Conservation (phyloP, 2,329 filamentous ascomycete genomes). For the Fusarium sacchari region DNA sequence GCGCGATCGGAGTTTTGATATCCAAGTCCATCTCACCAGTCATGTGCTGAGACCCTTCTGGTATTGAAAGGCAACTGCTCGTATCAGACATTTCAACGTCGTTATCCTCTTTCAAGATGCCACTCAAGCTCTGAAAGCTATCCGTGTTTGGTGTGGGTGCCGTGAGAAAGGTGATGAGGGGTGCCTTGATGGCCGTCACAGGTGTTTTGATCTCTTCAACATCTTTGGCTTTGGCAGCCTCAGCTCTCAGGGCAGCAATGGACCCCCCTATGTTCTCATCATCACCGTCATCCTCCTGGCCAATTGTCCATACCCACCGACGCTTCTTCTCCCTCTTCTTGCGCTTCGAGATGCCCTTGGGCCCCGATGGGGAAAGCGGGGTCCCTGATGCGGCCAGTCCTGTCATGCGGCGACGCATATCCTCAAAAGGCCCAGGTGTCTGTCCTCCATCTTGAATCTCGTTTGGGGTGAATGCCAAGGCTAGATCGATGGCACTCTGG, state of each 20-base stretch:
- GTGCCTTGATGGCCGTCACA: conserved; percentile 35
- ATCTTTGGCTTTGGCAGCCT: conserved; percentile 39
- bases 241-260: conserved; percentile 52
- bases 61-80: conserved; percentile 50
- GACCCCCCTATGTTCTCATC: conserved; percentile 56
- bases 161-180: conserved; percentile 41
- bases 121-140: conserved; percentile 41
- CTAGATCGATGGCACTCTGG: conserved; percentile 58
- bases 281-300: conserved; percentile 61
- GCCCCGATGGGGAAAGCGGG: conserved; percentile 53
- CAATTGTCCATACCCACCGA: conserved; percentile 74
- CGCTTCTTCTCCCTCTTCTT: conserved; percentile 68
- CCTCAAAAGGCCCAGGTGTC: conserved; percentile 71
- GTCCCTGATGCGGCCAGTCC: conserved; percentile 55
- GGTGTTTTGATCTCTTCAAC: conserved; percentile 36
- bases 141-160: conserved; percentile 56
- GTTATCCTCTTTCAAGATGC: conserved; percentile 31
- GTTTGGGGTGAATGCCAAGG: conserved; percentile 62
- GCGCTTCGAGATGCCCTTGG: conserved; percentile 61
- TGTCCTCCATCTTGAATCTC: conserved; percentile 69
- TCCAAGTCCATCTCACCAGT: conserved; percentile 49
- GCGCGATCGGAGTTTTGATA: conserved; percentile 53
- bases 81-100: conserved; percentile 64
- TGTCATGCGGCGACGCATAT: conserved; percentile 68
- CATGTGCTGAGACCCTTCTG: conserved; percentile 46